phyloP scores from a whole-genome alignment of 345 rosid genomes.

The Bruguiera parviflora region DNA sequence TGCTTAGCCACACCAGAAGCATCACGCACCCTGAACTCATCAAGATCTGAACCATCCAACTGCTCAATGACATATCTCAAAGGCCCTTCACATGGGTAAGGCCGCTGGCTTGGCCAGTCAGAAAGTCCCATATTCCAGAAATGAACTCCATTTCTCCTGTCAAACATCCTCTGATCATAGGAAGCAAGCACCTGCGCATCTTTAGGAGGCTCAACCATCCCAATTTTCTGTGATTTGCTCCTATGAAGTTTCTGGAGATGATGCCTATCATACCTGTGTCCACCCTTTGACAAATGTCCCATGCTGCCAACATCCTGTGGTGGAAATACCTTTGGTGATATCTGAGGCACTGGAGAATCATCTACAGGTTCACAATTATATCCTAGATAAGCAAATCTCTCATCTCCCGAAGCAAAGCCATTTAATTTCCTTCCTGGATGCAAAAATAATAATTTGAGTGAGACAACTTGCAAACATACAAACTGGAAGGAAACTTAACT shows the following conservation, averaged over 20 bases:
- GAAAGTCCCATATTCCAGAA: slow-evolving; percentile 46
- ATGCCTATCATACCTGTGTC: slow-evolving; percentile 50
- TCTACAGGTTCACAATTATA: slow-evolving; percentile 54
- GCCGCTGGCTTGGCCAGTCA: slow-evolving; percentile 51
- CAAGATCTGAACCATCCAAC: slow-evolving; percentile 50
- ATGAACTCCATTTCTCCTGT: slow-evolving; percentile 43
- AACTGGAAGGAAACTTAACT: neutral
- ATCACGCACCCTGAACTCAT: slow-evolving; percentile 63
- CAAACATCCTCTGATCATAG: slow-evolving; percentile 36
- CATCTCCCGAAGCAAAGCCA: slow-evolving; percentile 72
- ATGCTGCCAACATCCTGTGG: slow-evolving; percentile 35
- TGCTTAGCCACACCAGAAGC: slow-evolving; percentile 77
- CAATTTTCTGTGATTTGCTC: slow-evolving; percentile 44
- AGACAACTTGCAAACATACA: neutral
- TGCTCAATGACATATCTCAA: slow-evolving; percentile 39
- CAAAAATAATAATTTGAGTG: slow-evolving; percentile 21
- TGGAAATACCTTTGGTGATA: slow-evolving; percentile 41
- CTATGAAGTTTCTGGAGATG: slow-evolving; percentile 46
- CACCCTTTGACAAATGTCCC: slow-evolving; percentile 39
- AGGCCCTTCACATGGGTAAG: slow-evolving; percentile 31
- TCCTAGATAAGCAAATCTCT: slow-evolving; percentile 42
- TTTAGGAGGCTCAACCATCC: slow-evolving; percentile 26
- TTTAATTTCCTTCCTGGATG: slow-evolving; percentile 66
- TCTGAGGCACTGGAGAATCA: slow-evolving; percentile 48
- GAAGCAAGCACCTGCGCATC: slow-evolving; percentile 31